These are phyloP conservation scores for Thielaviopsis ethacetica DNA, from an alignment of 2,329 filamentous ascomycete species.

Conservation along the genomic window DNA sequence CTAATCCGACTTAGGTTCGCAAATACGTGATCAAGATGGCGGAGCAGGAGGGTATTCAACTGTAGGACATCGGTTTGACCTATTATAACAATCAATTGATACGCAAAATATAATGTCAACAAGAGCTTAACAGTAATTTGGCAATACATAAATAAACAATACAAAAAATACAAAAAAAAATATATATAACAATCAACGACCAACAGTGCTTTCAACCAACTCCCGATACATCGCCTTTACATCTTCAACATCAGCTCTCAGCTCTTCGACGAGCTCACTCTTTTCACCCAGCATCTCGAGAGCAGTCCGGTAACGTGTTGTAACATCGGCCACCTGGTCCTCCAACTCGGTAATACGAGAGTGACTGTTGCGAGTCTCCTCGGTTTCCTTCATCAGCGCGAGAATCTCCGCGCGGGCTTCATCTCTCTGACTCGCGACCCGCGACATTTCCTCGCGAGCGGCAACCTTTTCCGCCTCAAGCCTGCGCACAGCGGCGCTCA, in stretches of 20 bases:
- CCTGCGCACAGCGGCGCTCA: slow-evolving; percentile 83
- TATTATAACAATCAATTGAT: too few species aligned
- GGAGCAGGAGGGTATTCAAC: slow-evolving; percentile 67
- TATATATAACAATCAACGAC: slow-evolving; percentile 1
- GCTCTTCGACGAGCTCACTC: slow-evolving; percentile 84
- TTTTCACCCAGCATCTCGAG: slow-evolving; percentile 94
- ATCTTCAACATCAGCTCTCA: slow-evolving; percentile 76
- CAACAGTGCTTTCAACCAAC: slow-evolving; percentile 65
- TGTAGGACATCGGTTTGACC: slow-evolving; percentile 17
- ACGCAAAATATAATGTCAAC: neutral
- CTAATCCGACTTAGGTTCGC: slow-evolving; percentile 36
- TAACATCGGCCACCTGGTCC: slow-evolving; percentile 48
- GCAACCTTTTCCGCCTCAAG: slow-evolving; percentile 85
- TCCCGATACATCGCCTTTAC: slow-evolving; percentile 95
- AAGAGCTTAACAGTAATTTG: neutral
- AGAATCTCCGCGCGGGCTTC: slow-evolving; percentile 90
- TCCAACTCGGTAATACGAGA: slow-evolving; percentile 49
- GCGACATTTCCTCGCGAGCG: slow-evolving; percentile 67
- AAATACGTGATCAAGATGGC: slow-evolving; percentile 63
- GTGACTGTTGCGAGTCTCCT: slow-evolving; percentile 47
- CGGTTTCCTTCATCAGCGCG: slow-evolving; percentile 69
- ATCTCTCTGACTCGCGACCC: slow-evolving; percentile 73
- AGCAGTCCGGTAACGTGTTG: slow-evolving; percentile 72
- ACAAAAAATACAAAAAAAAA: neutral
- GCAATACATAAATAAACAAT: neutral